Percentiles rank a stretch among this genome's conserved stretches.
phyloP scores from a whole-genome alignment of 768 basidiomycete genomes.

The Steccherinum ochraceum region DNA sequence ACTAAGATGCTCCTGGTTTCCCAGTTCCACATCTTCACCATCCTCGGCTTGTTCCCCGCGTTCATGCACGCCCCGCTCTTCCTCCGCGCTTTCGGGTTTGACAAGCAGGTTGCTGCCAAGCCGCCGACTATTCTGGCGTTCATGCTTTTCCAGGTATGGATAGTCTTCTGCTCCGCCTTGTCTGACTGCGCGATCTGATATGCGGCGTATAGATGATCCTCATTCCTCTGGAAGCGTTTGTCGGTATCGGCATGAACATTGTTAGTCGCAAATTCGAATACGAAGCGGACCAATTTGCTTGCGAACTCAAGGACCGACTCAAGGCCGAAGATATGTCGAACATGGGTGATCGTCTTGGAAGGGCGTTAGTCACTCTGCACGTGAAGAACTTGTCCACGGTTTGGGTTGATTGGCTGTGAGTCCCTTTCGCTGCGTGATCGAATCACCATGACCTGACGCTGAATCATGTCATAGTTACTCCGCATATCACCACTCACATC shows the following conservation, averaged over 20 bases:
- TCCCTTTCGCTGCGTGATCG: constrained; percentile 12
- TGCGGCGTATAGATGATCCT: constrained; percentile 55
- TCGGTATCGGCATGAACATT: constrained; percentile 71
- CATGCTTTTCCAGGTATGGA: constrained; percentile 67
- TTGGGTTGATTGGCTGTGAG: constrained; percentile 90
- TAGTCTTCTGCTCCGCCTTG: neutral
- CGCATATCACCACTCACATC: constrained; percentile 94
- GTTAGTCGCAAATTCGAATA: constrained; percentile 86
- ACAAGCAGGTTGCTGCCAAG: constrained; percentile 49
- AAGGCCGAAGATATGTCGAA: constrained; percentile 58
- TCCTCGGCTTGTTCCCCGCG: constrained; percentile 84
- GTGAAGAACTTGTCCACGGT: constrained; percentile 91
- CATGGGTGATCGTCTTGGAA: constrained; percentile 81
- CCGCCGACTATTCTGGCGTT: constrained; percentile 85
- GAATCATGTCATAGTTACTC: constrained; percentile 58
- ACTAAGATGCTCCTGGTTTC: constrained; percentile 82
- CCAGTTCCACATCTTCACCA: constrained; percentile 82
- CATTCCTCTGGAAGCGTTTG: constrained; percentile 70
- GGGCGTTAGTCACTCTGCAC: constrained; percentile 80
- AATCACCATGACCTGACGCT: too few relatives aligned
- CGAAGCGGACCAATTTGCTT: constrained; percentile 86
- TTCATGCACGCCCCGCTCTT: constrained; percentile 79
- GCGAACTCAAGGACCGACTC: constrained; percentile 53
- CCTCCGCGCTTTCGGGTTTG: constrained; percentile 77
- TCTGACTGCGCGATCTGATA: neutral